Evolutionary conservation across 768 basidiomycete genomes (phyloP), one percentile per base, ranked within the genome.

Genomic region (Sarcodon sp.): DNA sequence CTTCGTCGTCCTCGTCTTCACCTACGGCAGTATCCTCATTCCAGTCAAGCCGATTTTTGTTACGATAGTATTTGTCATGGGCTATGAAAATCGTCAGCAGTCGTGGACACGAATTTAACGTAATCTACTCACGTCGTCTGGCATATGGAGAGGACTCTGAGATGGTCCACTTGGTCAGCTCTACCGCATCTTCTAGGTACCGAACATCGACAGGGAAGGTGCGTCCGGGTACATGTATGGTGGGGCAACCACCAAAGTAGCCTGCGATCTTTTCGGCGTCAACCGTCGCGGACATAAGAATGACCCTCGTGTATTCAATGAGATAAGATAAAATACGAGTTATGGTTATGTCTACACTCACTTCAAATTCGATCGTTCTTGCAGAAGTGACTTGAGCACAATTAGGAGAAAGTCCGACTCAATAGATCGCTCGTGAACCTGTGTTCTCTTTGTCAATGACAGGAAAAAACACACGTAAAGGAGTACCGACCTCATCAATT

Each of bases 351-450:
- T 36, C 16, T n/a, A 12, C 15, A 60, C 70, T 50, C 53, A 86
- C 91, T 87, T 93, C n/a, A 99, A 69, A 55, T 94, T 81, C 44
- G 81, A 75, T 21, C 88, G 75, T 53, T 83, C 77, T 47, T 72
- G 65, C 46, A 96, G 63, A 33, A 98, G 66, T 12, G 86, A 81
- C 63, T 89, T 91, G 47, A 99, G 71, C 5, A 97, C 89, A 54
- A 97, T 90, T 33, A 99, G 70, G 33, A 99, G 73, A 66, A 99
- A 99, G 63, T 98, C 94, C 0, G 90, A 93, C 60, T 99, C 94
- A 54, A 99, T 96, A 6, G 83, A 89, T 16, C 94, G 82, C 67
- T 99, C 94, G 57, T 99, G 94, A 43, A 96, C 89, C 81, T 85
- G 53, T 10, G 39, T 16, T 31, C 21, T 27, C 21, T 27, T 35